A percentile compares a stretch with the other conserved stretches of the same genome.
Evolutionary conservation across 352 stramenopile genomes (phyloP).

Genomic region (Phytophthora capsici): DNA sequence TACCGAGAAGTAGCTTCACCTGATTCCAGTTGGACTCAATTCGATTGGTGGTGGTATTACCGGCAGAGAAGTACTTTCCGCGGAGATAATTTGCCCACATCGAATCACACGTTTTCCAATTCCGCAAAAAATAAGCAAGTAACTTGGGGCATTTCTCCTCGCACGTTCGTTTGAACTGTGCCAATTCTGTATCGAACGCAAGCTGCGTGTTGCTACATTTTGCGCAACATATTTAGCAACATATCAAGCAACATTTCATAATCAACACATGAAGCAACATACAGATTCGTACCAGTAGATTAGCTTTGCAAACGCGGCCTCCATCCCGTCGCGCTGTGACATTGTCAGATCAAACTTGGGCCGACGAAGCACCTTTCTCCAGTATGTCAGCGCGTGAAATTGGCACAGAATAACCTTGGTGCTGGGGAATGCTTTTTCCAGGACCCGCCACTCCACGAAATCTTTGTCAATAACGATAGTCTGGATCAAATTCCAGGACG

Average conservation of each 20-base stretch:
- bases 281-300: constrained; percentile 2
- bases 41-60: too few relatives aligned
- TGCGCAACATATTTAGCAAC: not conserved
- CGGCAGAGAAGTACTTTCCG: too few relatives aligned
- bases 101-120: constrained; percentile 16
- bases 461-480: constrained; percentile 25
- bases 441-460: constrained; percentile 17
- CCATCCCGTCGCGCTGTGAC: constrained; percentile 10
- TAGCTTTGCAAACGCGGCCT: constrained; percentile 3
- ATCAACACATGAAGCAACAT: constrained; percentile 4
- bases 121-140: constrained; percentile 15
- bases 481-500: not conserved
- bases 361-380: constrained; percentile 3
- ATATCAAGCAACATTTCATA: not conserved
- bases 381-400: constrained; percentile 14
- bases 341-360: constrained; percentile 15
- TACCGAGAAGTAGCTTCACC: too few relatives aligned
- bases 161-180: not conserved
- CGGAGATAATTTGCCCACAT: constrained; percentile 27
- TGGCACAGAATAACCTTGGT: constrained; percentile 15
- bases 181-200: not conserved
- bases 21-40: too few relatives aligned
- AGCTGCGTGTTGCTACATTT: constrained; percentile 2
- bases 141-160: not conserved
- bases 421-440: not conserved